A percentile compares a stretch with the other conserved stretches of the same genome.
Evolutionary conservation across 2,329 filamentous ascomycete species (phyloP).

Genomic region (Penicillium sp.): DNA sequence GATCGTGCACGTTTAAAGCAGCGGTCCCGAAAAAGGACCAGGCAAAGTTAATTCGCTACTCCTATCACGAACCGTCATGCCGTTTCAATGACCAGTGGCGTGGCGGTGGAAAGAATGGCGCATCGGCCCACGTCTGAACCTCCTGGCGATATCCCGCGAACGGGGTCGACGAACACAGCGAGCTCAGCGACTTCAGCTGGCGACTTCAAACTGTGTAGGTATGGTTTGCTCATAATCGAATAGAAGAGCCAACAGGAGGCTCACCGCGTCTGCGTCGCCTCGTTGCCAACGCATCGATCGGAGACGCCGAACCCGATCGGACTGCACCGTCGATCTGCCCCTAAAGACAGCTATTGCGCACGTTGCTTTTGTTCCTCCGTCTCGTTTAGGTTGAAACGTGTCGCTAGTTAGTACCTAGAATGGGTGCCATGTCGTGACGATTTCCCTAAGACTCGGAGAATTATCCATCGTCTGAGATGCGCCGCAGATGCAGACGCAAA

Average conservation of each 20-base stretch:
- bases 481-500: no score
- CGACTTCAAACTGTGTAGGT: conserved; percentile 15
- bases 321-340: conserved; percentile 24
- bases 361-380: conserved; percentile 9
- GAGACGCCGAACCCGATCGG: conserved; percentile 28
- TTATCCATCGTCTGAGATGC: conserved; percentile 22
- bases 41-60: conserved; percentile 16
- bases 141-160: background rate
- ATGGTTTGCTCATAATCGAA: background rate
- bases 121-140: conserved; percentile 10
- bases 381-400: background rate
- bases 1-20: conserved; percentile 21
- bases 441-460: conserved; percentile 22
- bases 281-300: conserved; percentile 28
- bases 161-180: background rate
- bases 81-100: conserved; percentile 8
- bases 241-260: conserved; percentile 10
- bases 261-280: conserved; percentile 25
- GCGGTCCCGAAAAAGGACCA: conserved; percentile 16
- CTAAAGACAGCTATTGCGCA: conserved; percentile 1
- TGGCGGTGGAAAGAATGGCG: conserved; percentile 3
- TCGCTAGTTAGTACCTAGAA: conserved; percentile 1
- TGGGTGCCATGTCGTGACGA: background rate
- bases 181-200: conserved; percentile 5
- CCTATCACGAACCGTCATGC: conserved; percentile 17